A percentile compares a stretch with the other conserved stretches of the same genome.
These are phyloP conservation scores for Dentipellis sp. DNA, from an alignment of 768 basidiomycete species.

Conservation along the genomic window DNA sequence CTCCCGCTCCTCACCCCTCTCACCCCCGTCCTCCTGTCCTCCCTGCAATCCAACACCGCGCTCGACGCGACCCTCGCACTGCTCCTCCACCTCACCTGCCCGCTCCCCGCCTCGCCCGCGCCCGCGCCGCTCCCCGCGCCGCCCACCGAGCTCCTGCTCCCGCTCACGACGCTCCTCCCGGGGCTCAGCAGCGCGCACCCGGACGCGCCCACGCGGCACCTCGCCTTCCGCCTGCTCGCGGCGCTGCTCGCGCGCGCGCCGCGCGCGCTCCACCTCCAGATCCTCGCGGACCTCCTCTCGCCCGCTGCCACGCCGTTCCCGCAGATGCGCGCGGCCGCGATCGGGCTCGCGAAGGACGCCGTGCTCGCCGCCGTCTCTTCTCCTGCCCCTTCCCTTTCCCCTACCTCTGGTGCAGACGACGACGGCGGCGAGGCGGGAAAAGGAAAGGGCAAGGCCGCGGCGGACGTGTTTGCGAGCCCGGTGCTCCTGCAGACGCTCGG, in stretches of 20 bases:
- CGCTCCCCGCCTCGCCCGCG: background rate
- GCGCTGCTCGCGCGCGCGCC: slow-evolving; percentile 40
- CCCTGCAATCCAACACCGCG: slow-evolving; percentile 42
- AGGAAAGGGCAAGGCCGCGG: slow-evolving; percentile 3
- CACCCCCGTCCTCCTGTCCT: slow-evolving; percentile 35
- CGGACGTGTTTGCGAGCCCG: slow-evolving; percentile 44
- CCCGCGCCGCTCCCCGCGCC: slow-evolving; percentile 8
- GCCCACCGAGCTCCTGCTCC: slow-evolving; percentile 25
- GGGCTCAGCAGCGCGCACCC: slow-evolving; percentile 54
- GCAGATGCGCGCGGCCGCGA: slow-evolving; percentile 60
- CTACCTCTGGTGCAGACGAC: background rate
- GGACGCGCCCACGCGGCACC: slow-evolving; percentile 46
- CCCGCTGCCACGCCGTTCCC: slow-evolving; percentile 40
- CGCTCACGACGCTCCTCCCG: slow-evolving; percentile 42
- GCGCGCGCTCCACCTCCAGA: slow-evolving; percentile 38
- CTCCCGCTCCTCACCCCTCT: slow-evolving; percentile 19
- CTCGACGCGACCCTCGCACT: slow-evolving; percentile 56
- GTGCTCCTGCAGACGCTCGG: slow-evolving; percentile 51
- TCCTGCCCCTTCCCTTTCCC: slow-evolving; percentile 1
- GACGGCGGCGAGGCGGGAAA: too few species aligned
- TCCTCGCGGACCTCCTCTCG: slow-evolving; percentile 41
- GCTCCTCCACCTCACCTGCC: slow-evolving; percentile 30
- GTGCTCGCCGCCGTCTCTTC: slow-evolving; percentile 41
- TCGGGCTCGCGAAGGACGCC: slow-evolving; percentile 63
- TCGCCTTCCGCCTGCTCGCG: slow-evolving; percentile 52